Percentiles rank a stretch among this genome's conserved stretches.
phyloP scores from a whole-genome alignment of 345 rosid species.

The Noccaea caerulescens region DNA sequence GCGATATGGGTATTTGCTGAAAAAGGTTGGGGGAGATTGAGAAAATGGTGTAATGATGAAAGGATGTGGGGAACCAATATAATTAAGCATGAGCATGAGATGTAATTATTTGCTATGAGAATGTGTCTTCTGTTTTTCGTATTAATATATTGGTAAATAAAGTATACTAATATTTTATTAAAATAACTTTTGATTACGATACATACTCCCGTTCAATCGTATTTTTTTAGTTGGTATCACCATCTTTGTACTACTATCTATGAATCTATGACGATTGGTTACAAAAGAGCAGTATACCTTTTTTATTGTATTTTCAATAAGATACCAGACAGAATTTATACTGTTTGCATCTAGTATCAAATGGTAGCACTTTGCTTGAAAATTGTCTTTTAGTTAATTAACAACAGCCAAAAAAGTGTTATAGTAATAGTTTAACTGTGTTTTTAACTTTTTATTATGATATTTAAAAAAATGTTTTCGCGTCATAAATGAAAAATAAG shows the following conservation, averaged over 20 bases:
- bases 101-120: constrained; percentile 63
- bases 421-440: neutral
- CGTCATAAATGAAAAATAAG: constrained; percentile 12
- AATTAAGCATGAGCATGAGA: constrained; percentile 71
- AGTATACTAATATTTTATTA: neutral
- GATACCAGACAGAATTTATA: too few species aligned
- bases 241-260: too few species aligned
- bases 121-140: constrained; percentile 39
- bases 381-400: neutral
- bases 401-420: neutral
- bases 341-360: neutral
- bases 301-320: too few species aligned
- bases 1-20: constrained; percentile 24
- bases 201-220: too few species aligned
- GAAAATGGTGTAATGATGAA: constrained; percentile 20
- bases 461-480: neutral
- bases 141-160: neutral
- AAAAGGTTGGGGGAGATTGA: constrained; percentile 33
- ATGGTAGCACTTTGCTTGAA: neutral
- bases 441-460: neutral
- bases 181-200: neutral
- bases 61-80: constrained; percentile 63
- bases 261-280: too few species aligned
- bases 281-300: too few species aligned
- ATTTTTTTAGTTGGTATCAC: too few species aligned